Evolutionary conservation across 73 alveolate genomes (phyloP), one percentile per base, ranked within the genome.

Genomic region (Blepharisma stoltei): DNA sequence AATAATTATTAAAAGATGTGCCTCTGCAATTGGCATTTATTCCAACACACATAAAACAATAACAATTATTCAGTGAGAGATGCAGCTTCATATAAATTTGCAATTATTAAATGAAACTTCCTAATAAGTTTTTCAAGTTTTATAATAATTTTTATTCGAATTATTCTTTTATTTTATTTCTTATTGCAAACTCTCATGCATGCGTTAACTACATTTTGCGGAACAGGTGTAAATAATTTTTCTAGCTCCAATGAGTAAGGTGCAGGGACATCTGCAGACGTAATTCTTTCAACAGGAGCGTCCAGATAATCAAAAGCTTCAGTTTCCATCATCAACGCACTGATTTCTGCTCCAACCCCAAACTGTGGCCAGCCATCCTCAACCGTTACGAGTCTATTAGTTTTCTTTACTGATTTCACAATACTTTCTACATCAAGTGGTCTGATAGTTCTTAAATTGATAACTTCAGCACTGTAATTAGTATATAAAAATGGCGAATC

Each of bases 291-390:
- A 54, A 93, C 78, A 27, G 98, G 98, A 23, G 98, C 98, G 75
- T 93, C 97, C 14, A 93, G 83, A 86, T 84, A 88, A 55, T 90
- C 94, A 81, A 90, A 93, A 8, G 97, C 95, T 45, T 88, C 94
- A 46, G 88, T 80, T 65, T 93, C 98, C 95, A 90, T 88, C 71
- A 93, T 85, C 27, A 91, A 54, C 27, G 93, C 97, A 54, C 93
- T 76, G 67, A 93, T 93, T 85, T 93, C 98, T 68, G 97, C 92
- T 6, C 96, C 97, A 69, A 93, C 84, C 18, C 98, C 98, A 18
- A 88, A 43, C 81, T 93, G 90, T 46, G 98, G 98, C 97, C 96
- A 93, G 44, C 98, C 98, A 78, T 93, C 98, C 73, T 93, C 98
- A 21, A 93, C 98, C 54, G 92, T 76, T 8, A 93, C 95, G 52